Evolutionary conservation across 345 rosid genomes (phyloP).

Genomic region (Draba incana): DNA sequence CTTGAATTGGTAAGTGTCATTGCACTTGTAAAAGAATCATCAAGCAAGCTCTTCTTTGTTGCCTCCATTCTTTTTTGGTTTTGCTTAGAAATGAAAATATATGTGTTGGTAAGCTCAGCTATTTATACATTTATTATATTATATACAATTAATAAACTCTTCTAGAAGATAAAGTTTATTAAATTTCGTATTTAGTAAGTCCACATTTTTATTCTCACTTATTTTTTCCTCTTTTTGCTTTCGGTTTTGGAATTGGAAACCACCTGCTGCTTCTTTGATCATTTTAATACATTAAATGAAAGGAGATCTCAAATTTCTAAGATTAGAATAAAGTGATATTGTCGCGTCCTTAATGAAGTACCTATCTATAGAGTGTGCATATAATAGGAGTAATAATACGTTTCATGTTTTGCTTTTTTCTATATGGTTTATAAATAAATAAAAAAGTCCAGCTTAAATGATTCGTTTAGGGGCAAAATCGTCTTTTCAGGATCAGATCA

Average conservation of each 20-base stretch:
- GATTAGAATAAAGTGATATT: background rate
- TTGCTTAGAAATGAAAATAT: background rate
- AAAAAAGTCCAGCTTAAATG: background rate
- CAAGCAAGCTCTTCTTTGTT: constrained; percentile 33
- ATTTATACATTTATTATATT: constrained; percentile 12
- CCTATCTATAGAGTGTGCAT: background rate
- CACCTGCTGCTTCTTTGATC: constrained; percentile 25
- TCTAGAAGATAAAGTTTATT: constrained; percentile 22
- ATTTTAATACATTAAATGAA: constrained; percentile 35
- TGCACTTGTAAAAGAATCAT: constrained; percentile 42
- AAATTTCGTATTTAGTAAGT: background rate
- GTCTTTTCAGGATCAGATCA: background rate
- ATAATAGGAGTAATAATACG: background rate
- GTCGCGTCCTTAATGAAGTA: background rate
- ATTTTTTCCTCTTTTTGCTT: constrained; percentile 3
- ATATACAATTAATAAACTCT: background rate
- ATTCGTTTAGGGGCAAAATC: constrained; percentile 3
- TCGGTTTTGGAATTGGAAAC: constrained; percentile 34
- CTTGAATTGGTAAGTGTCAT: constrained; percentile 43
- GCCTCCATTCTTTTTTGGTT: constrained; percentile 27
- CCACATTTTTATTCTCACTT: background rate
- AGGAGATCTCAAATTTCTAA: background rate
- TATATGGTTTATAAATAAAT: background rate
- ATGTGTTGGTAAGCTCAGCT: background rate
- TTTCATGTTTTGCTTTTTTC: background rate